Base-by-base conservation (phyloP, 495 filamentous ascomycete genomes). In the Trichoderma asperelloides region DNA sequence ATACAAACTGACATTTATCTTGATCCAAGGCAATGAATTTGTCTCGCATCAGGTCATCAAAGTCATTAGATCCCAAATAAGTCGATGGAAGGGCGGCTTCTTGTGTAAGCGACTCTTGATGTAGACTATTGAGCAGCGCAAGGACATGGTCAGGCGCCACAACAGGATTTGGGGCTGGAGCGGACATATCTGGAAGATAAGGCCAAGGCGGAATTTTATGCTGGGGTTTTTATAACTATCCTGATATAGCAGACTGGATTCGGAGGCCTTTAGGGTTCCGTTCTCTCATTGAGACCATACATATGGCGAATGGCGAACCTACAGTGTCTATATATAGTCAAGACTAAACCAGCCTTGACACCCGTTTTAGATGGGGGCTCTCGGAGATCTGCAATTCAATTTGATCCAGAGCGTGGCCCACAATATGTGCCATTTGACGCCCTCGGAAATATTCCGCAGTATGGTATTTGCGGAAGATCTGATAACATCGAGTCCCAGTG, bases 11-110 rank as follows among this genome's bases (percentile, higher is more conserved):
- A 66, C 76, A 79, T 71, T 86, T 85, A 70, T 86, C 81, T 25
- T 80, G 67, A 18, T 84, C 82, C 0, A 85, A 72, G 0, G 82
- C 81, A 65, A 85, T 80, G 71, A 84, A 84, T 55, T 85, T 69
- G 62, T 69, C 63, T 39, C 39, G 43, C 68, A 69, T 69, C 6
- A 51, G 23, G 7, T 51, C 47, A 25, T 51, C 47, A 23, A 51
- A 51, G 8, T n/a, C 47, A n/a, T 21, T n/a, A 51, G 47, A 51
- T 1, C 16, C 21, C 18, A 51, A 51, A 25, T 51, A 51, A 21
- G 47, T 51, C 0, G 47, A 51, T 7, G 47, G 47, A 23, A 51
- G 47, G 23, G 47, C 47, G 9, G 2, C 4, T 51, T 51, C 47
- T 21, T 51, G 47, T n/a, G 47, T 51, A 51, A 51, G 47, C 0